These are phyloP conservation scores for Gonapodya prolifera DNA, from an alignment of 192 early-diverging fungal species.

Conservation along the genomic window DNA sequence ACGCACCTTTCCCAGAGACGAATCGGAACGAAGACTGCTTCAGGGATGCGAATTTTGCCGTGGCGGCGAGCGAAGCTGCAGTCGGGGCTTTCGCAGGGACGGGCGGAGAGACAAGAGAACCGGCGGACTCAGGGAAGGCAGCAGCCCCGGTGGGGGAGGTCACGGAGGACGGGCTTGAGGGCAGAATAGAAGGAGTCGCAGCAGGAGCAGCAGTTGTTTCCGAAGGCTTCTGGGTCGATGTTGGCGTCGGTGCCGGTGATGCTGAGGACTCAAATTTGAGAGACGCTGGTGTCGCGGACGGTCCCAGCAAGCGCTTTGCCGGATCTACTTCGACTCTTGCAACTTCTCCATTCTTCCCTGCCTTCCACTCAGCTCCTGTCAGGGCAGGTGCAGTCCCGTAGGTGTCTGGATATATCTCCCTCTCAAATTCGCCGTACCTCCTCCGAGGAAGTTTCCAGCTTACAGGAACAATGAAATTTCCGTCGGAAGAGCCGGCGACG, in stretches of 20 bases:
- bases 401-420: conserved; percentile 78
- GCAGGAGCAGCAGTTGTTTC: not conserved
- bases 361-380: conserved; percentile 45
- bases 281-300: not conserved
- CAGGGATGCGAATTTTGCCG: not conserved
- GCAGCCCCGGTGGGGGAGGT: conserved; percentile 2
- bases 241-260: not conserved
- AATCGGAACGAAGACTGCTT: not conserved
- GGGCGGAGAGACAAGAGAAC: conserved; percentile 8
- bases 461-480: conserved; percentile 54
- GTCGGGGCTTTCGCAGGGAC: too few relatives aligned
- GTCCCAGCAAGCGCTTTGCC: conserved; percentile 12
- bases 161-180: conserved; percentile 2
- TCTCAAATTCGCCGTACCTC: conserved; percentile 69
- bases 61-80: not conserved
- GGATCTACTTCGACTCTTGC: conserved; percentile 36
- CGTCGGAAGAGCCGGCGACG: conserved; percentile 32
- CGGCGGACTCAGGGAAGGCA: not conserved
- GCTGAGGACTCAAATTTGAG: conserved; percentile 10
- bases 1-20: conserved; percentile 12
- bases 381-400: conserved; percentile 22
- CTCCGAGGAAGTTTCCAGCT: conserved; percentile 54
- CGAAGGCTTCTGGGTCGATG: not conserved
- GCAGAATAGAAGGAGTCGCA: not conserved
- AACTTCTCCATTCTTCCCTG: conserved; percentile 28